phyloP scores from a whole-genome alignment of 345 rosid genomes.

The Xanthoceras sorbifolium region DNA sequence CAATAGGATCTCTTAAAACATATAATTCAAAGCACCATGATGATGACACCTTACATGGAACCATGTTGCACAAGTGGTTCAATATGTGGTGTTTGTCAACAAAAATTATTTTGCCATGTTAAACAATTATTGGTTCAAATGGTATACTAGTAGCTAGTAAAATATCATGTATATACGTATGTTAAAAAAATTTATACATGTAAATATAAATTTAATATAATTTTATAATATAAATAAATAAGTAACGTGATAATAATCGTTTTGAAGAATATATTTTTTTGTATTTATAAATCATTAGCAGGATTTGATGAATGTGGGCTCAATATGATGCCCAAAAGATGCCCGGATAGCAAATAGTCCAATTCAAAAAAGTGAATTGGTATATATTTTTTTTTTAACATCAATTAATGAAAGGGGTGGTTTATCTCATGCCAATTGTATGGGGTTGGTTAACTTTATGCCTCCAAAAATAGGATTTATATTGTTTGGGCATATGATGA shows the following conservation, averaged over 20 bases:
- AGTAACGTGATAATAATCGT: too few relatives aligned
- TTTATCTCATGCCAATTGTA: conserved; percentile 15
- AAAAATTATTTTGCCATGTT: background rate
- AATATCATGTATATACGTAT: too few relatives aligned
- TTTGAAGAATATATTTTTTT: too few relatives aligned
- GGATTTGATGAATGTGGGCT: background rate
- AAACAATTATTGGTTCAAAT: background rate
- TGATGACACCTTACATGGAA: conserved; percentile 24
- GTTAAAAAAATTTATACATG: too few relatives aligned
- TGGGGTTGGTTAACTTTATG: conserved; percentile 12
- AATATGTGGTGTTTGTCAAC: conserved; percentile 10
- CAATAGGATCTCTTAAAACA: conserved; percentile 11
- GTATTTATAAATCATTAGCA: background rate
- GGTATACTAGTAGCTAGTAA: too few relatives aligned
- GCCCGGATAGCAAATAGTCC: background rate
- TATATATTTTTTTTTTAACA: background rate
- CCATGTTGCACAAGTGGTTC: conserved; percentile 34
- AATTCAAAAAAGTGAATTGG: background rate
- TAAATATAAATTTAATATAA: background rate
- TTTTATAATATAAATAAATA: background rate
- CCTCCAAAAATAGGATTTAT: conserved; percentile 26
- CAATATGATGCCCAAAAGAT: background rate
- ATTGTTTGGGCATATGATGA: conserved; percentile 29
- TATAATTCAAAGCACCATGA: conserved; percentile 24
- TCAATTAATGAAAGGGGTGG: background rate